Evolutionary conservation across 1,139 yeast species (phyloP), one percentile per base, ranked within the genome.

Genomic region (Kodamaea alishanica): DNA sequence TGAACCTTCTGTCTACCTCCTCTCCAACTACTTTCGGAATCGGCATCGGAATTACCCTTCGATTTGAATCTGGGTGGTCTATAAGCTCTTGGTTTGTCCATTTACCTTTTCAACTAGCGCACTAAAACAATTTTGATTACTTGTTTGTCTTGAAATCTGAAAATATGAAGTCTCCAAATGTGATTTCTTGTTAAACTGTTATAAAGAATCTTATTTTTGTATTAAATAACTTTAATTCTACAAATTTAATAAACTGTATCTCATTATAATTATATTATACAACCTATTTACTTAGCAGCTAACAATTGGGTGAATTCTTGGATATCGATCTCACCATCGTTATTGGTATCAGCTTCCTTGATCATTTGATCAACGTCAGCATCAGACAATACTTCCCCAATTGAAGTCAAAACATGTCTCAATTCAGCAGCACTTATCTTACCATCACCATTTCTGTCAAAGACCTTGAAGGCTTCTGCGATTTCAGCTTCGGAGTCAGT

Each of bases 291-390:
- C 58, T 70, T 71, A 39, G 76, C 73, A 40, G 75, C 67, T 61
- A 86, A 75, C 55, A 86, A 75, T 52, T 84, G 84, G 48, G 94
- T 94, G 63, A 92, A 92, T 67, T 92, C 98, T 60, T 85, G 89
- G 63, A 92, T 92, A 65, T 90, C 94, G 58, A 92, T 92, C 65
- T 86, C 95, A 41, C 97, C 97, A 53, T 92, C 95, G 48, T 94
- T 90, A 64, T 90, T 92, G 51, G 92, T 84, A 60, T 86, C 95
- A 43, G 97, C 97, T 61, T 92, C 98, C 59, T 85, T 80, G 60
- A 92, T 79, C 97, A 92, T 92, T 65, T 88, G 95, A 55, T 88
- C 95, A 40, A 94, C 96, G 65, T 92, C 98, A 39, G 90, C 95
- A 54, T 92, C 97, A 26, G 95, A 81, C 56, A 92, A 76, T 64